A percentile compares a stretch with the other conserved stretches of the same genome.
phyloP scores from a whole-genome alignment of 1,139 yeast genomes.

The Hyphopichia pseudoburtonii region DNA sequence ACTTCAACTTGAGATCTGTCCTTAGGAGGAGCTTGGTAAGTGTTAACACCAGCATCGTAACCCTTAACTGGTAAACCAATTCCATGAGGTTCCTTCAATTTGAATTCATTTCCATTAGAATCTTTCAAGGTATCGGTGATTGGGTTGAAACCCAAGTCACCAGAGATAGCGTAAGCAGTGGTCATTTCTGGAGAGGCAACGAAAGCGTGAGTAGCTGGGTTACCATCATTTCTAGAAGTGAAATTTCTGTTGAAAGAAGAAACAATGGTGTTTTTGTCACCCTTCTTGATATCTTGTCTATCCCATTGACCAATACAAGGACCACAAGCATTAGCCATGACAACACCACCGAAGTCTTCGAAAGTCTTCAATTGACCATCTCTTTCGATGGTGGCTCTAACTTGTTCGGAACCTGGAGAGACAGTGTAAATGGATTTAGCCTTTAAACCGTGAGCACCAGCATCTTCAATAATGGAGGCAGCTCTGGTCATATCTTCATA shows the following conservation, averaged over 20 bases:
- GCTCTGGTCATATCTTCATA: conserved; percentile 99
- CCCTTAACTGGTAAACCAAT: conserved; percentile 92
- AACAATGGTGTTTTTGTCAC: conserved; percentile 97
- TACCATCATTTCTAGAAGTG: conserved; percentile 98
- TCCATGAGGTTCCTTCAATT: conserved; percentile 86
- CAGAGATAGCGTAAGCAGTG: conserved; percentile 94
- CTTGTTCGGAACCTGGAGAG: conserved; percentile 99
- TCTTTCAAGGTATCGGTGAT: conserved; percentile 91
- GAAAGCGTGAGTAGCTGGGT: conserved; percentile 97
- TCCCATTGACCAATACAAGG: conserved; percentile 99
- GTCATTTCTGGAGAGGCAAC: conserved; percentile 98
- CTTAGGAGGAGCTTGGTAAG: conserved; percentile 96
- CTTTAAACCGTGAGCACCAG: conserved; percentile 86
- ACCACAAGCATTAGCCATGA: conserved; percentile 98
- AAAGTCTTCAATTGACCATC: conserved; percentile 92
- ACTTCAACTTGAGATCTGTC: conserved; percentile 80
- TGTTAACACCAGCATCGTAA: conserved; percentile 92
- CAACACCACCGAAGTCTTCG: conserved; percentile 91
- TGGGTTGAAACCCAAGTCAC: conserved; percentile 98
- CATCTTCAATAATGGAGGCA: conserved; percentile 90
- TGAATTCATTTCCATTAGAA: conserved; percentile 93
- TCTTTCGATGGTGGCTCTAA: conserved; percentile 97
- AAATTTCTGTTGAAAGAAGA: conserved; percentile 99
- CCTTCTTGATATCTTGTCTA: conserved; percentile 94
- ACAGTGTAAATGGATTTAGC: conserved; percentile 89